phyloP scores from a whole-genome alignment of 371 early-diverging fungal genomes.

The Mortierella sp. region DNA sequence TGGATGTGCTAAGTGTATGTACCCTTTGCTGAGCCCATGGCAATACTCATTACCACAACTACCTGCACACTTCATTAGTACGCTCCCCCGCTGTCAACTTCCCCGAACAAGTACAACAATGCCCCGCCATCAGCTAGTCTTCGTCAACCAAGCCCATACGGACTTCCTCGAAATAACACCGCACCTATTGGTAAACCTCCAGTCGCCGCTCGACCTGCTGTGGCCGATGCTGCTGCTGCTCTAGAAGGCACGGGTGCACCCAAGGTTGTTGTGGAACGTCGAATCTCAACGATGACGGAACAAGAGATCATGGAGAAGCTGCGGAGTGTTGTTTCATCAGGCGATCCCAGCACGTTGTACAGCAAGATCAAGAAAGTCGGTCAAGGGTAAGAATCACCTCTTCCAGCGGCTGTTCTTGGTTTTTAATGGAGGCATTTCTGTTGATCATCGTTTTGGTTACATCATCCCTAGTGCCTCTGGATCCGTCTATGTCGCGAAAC shows the following conservation, averaged over 20 bases:
- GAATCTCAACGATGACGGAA: conserved; percentile 89
- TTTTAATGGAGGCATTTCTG: not conserved
- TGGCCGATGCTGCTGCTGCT: conserved; percentile 42
- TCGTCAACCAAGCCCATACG: conserved; percentile 38
- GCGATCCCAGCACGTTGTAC: conserved; percentile 89
- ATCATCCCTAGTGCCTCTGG: conserved; percentile 87
- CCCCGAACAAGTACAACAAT: conserved; percentile 29
- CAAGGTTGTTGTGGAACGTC: conserved; percentile 70
- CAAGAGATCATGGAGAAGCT: conserved; percentile 92
- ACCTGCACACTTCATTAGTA: conserved; percentile 7
- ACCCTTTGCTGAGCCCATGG: not conserved
- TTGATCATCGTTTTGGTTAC: not conserved
- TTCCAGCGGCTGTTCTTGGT: not conserved
- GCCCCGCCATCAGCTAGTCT: conserved; percentile 27
- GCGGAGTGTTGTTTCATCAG: conserved; percentile 83
- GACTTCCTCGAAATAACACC: conserved; percentile 24
- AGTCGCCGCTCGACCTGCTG: conserved; percentile 29
- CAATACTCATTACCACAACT: not conserved
- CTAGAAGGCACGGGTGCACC: conserved; percentile 39
- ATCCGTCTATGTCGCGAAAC: conserved; percentile 90
- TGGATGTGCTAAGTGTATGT: not conserved
- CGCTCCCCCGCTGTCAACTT: conserved; percentile 37
- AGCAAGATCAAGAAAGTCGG: conserved; percentile 93
- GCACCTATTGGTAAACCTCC: conserved; percentile 23
- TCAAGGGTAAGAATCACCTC: conserved; percentile 78